Percentiles rank a stretch among this genome's conserved stretches.
These are phyloP conservation scores for Talaromyces atroroseus DNA, from an alignment of 2,329 filamentous ascomycete genomes.

Conservation along the genomic window DNA sequence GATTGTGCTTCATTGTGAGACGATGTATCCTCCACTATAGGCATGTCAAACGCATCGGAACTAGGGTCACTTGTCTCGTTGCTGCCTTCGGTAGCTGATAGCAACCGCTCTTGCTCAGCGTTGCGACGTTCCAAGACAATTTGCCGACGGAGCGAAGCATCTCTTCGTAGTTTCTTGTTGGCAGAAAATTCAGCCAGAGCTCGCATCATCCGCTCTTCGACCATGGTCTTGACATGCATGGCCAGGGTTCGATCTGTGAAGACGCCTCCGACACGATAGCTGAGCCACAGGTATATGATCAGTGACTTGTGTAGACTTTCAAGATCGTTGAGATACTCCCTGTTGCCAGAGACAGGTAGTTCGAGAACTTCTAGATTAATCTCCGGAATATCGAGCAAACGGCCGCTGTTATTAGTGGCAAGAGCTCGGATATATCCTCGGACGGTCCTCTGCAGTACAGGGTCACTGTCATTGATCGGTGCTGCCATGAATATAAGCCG, in stretches of 20 bases:
- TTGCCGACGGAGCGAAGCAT: slow-evolving; percentile 33
- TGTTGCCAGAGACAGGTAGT: slow-evolving; percentile 36
- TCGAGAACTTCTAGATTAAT: slow-evolving; percentile 73
- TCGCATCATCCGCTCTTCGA: slow-evolving; percentile 69
- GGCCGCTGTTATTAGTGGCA: slow-evolving; percentile 59
- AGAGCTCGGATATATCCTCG: slow-evolving; percentile 64
- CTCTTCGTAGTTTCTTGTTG: slow-evolving; percentile 36
- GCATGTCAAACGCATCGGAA: slow-evolving; percentile 3
- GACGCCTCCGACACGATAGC: slow-evolving; percentile 77
- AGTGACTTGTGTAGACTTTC: slow-evolving; percentile 77
- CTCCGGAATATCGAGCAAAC: slow-evolving; percentile 64
- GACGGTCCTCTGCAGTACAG: slow-evolving; percentile 42
- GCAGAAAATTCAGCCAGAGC: slow-evolving; percentile 55
- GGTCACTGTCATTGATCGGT: slow-evolving; percentile 57
- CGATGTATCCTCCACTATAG: neutral
- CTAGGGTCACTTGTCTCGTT: neutral
- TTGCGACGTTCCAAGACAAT: slow-evolving; percentile 34
- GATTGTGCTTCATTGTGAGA: neutral
- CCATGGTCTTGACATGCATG: slow-evolving; percentile 69
- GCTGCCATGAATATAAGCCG: slow-evolving; percentile 69
- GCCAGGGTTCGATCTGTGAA: slow-evolving; percentile 72
- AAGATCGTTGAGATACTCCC: slow-evolving; percentile 60
- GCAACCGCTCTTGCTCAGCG: slow-evolving; percentile 22
- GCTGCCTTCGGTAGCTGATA: slow-evolving; percentile 18
- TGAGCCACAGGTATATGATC: slow-evolving; percentile 87